Evolutionary conservation across 148 eudicot genomes (phyloP).

Genomic region (Vaccinium myrtillus): DNA sequence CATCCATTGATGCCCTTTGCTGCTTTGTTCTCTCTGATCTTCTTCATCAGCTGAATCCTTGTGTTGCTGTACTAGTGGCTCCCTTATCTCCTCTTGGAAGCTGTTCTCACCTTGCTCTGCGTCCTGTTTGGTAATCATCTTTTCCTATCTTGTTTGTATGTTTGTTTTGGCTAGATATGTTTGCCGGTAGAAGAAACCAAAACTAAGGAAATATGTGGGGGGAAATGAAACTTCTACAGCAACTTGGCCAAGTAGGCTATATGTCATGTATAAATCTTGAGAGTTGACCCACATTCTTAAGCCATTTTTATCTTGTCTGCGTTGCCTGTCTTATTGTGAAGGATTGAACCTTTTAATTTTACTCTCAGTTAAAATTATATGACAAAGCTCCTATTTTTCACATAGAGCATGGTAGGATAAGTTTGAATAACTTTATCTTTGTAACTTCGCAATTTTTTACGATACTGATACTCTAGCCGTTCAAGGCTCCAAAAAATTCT

Average conservation of each 20-base stretch:
- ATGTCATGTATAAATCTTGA: background rate
- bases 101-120: conserved; percentile 32
- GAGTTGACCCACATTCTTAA: background rate
- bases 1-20: conserved; percentile 63
- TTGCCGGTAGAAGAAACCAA: background rate
- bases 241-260: conserved; percentile 5
- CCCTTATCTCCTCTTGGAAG: conserved; percentile 29
- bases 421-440: background rate
- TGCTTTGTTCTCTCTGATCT: conserved; percentile 13
- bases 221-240: background rate
- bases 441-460: background rate
- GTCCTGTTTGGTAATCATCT: conserved; percentile 40
- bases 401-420: background rate
- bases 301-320: too few relatives aligned
- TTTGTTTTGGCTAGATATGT: background rate
- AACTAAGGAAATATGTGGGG: background rate
- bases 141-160: background rate
- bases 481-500: background rate
- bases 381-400: background rate
- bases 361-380: background rate
- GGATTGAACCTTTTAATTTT: background rate
- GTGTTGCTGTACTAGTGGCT: conserved; percentile 35
- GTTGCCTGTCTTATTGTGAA: background rate
- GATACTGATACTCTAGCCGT: background rate
- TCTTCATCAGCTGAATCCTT: conserved; percentile 14